Conservation (phyloP, 768 basidiomycete genomes). For the Amanita jacksonii region DNA sequence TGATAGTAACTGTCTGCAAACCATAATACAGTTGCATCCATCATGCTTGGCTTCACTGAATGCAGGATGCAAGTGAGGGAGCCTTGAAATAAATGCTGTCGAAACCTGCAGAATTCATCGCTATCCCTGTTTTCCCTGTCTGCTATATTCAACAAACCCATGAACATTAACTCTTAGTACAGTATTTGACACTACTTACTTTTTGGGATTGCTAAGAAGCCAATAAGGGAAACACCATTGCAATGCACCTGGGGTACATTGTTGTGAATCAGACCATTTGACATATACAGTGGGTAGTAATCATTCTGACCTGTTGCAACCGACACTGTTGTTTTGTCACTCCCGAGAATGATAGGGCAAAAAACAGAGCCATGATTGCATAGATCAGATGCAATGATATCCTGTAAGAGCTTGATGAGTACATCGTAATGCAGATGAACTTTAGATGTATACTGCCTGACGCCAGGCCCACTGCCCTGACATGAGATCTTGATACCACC, state of each 20-base stretch:
- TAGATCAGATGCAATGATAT: conserved; percentile 16
- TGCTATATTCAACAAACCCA: no score
- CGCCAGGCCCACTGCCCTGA: conserved; percentile 32
- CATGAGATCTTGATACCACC: conserved; percentile 27
- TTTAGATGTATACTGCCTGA: conserved; percentile 21
- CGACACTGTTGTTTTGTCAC: conserved; percentile 29
- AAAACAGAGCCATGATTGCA: conserved; percentile 20
- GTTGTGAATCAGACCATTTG: conserved; percentile 24
- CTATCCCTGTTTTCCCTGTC: no score
- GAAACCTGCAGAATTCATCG: no score
- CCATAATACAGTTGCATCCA: no score
- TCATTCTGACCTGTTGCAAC: conserved; percentile 27
- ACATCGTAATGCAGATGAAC: not conserved
- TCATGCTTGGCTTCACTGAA: conserved; percentile 7
- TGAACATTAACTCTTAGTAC: no score
- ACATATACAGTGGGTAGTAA: conserved; percentile 26
- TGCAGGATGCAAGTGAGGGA: no score
- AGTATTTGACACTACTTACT: no score
- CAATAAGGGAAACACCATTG: conserved; percentile 16
- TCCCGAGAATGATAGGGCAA: conserved; percentile 25
- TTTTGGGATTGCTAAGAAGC: no score
- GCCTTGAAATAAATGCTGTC: no score
- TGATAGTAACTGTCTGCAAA: conserved; percentile 23
- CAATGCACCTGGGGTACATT: conserved; percentile 21
- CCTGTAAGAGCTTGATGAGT: conserved; percentile 10